These are phyloP conservation scores for Thelonectria olida DNA, from an alignment of 2,329 filamentous ascomycete genomes.

Conservation along the genomic window DNA sequence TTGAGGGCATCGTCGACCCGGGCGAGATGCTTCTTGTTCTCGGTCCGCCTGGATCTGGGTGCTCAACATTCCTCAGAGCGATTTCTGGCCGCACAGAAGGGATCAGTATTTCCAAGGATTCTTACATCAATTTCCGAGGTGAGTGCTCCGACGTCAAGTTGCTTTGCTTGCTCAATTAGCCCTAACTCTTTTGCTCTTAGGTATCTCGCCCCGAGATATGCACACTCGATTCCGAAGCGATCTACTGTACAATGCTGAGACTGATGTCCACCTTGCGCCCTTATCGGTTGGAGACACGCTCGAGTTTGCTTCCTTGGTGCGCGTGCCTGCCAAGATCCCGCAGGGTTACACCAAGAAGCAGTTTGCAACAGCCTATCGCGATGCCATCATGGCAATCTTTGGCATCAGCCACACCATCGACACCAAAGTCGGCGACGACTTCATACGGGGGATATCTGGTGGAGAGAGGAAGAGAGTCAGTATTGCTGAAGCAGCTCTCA, in stretches of 20 bases:
- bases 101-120: conserved; percentile 18
- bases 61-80: conserved; percentile 63
- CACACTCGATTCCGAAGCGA: conserved; percentile 57
- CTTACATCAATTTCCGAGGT: conserved; percentile 60
- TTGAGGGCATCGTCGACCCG: conserved; percentile 31
- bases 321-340: conserved; percentile 64
- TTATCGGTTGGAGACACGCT: conserved; percentile 72
- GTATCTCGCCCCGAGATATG: conserved; percentile 43
- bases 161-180: background rate
- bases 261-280: conserved; percentile 69
- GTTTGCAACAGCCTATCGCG: conserved; percentile 29
- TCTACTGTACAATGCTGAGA: conserved; percentile 70
- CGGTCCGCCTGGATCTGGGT: conserved; percentile 62
- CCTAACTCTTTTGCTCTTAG: background rate
- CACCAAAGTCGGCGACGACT: conserved; percentile 32
- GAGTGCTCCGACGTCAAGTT: background rate
- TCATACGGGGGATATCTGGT: conserved; percentile 27
- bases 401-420: conserved; percentile 31
- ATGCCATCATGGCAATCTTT: conserved; percentile 74
- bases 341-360: background rate
- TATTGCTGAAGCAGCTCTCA: conserved; percentile 32
- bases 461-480: conserved; percentile 74
- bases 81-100: conserved; percentile 59
- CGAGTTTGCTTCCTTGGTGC: conserved; percentile 67
- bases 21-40: conserved; percentile 43